Conservation (phyloP, 139 green algal species). For the Coelastrella sp. region DNA sequence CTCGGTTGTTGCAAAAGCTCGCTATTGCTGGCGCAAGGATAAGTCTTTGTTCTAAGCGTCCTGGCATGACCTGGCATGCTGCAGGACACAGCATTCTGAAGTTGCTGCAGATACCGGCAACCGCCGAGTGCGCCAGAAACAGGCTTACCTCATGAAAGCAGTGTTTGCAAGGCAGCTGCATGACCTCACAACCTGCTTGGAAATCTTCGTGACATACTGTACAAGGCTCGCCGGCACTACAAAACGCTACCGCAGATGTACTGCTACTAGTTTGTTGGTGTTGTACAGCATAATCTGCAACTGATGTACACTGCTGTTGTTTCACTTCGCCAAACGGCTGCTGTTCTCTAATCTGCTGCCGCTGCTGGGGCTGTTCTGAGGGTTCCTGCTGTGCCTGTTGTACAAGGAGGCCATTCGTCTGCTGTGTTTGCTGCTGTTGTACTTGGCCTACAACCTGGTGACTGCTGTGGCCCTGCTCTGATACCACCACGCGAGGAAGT, state of each 20-base stretch:
- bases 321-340: too few species aligned
- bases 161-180: conserved; percentile 38
- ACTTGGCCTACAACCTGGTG: not conserved
- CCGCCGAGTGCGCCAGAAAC: not conserved
- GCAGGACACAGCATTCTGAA: too few species aligned
- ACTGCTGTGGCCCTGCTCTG: not conserved
- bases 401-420: not conserved
- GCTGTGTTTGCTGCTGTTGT: not conserved
- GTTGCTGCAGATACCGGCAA: not conserved
- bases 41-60: too few species aligned
- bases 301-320: not conserved
- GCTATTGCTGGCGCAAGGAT: too few species aligned
- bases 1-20: too few species aligned
- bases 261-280: not conserved
- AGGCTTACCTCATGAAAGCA: conserved; percentile 40
- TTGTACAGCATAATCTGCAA: not conserved
- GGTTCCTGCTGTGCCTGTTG: not conserved
- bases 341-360: not conserved
- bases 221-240: conserved; percentile 34
- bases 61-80: too few species aligned
- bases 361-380: not conserved
- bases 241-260: not conserved
- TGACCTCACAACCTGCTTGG: conserved; percentile 5
- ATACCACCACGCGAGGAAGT: conserved; percentile 4
- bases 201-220: conserved; percentile 40